phyloP scores from a whole-genome alignment of 176 grass and related monocot genomes.

The Lolium perenne region DNA sequence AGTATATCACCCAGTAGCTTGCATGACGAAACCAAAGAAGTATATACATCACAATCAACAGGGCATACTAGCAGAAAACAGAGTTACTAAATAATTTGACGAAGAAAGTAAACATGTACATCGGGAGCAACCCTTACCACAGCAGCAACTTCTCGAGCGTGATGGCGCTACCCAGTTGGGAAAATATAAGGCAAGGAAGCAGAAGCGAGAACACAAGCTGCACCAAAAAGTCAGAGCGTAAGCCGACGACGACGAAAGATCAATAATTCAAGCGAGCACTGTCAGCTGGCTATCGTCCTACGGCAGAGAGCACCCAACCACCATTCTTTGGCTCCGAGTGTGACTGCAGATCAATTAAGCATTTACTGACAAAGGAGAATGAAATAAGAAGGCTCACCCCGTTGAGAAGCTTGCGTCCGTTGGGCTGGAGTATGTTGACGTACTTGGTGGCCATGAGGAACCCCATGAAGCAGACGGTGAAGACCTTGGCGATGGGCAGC shows the following conservation, averaged over 20 bases:
- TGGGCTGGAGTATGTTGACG: slow-evolving; percentile 87
- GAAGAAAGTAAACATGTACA: slow-evolving; percentile 7
- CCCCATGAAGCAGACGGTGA: slow-evolving; percentile 98
- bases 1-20: slow-evolving; percentile 3
- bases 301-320: slow-evolving; percentile 16
- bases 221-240: slow-evolving; percentile 41
- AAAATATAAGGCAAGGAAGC: slow-evolving; percentile 98
- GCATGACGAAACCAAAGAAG: neutral
- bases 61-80: neutral
- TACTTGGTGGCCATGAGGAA: slow-evolving; percentile 98
- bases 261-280: neutral
- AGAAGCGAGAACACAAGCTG: slow-evolving; percentile 99
- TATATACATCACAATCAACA: neutral
- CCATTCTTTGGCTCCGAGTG: neutral
- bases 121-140: slow-evolving; percentile 62
- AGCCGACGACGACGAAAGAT: neutral
- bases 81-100: neutral
- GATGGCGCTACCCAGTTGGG: slow-evolving; percentile 88
- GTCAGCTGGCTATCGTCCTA: slow-evolving; percentile 16
- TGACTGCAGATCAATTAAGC: neutral
- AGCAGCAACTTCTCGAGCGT: slow-evolving; percentile 76
- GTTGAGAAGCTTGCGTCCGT: slow-evolving; percentile 92
- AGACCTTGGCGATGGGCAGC: slow-evolving; percentile 96
- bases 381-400: slow-evolving; percentile 60
- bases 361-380: slow-evolving; percentile 30